A percentile compares a stretch with the other conserved stretches of the same genome.
These are phyloP conservation scores for Populus nigra DNA, from an alignment of 345 rosid genomes.

Conservation along the genomic window DNA sequence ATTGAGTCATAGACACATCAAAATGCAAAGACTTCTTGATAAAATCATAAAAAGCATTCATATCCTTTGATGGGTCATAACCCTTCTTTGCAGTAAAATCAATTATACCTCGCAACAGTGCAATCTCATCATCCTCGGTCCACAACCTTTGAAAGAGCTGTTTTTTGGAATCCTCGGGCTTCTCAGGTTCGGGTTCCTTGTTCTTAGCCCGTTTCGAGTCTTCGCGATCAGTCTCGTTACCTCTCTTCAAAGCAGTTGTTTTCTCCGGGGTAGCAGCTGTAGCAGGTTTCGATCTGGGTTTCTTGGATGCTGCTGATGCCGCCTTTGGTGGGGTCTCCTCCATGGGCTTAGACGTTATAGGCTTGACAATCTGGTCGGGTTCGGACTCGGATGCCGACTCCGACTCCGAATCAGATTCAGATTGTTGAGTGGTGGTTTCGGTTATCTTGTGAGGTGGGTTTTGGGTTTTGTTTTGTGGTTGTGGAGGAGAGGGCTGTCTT, in stretches of 20 bases:
- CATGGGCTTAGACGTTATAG: constrained; percentile 11
- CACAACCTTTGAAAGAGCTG: not conserved
- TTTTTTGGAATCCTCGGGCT: not conserved
- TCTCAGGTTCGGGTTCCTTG: constrained; percentile 18
- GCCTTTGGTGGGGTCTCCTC: not conserved
- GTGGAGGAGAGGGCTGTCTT: not conserved
- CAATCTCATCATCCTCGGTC: constrained; percentile 38
- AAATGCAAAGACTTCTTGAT: constrained; percentile 41
- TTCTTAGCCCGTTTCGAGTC: constrained; percentile 22
- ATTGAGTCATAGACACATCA: constrained; percentile 34
- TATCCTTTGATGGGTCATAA: constrained; percentile 30
- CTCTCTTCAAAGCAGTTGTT: not conserved
- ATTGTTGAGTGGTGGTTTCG: not conserved
- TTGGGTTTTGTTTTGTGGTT: not conserved
- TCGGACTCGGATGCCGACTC: not conserved
- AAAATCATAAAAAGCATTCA: constrained; percentile 36
- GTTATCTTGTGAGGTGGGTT: not conserved
- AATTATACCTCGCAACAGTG: constrained; percentile 39
- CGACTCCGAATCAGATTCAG: not conserved
- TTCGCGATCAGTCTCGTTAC: not conserved
- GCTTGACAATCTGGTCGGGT: not conserved
- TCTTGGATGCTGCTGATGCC: not conserved
- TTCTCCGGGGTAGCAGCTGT: not conserved
- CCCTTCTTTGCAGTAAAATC: constrained; percentile 38
- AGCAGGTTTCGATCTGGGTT: not conserved